Evolutionary conservation across 345 rosid species (phyloP).

Genomic region (Salix exigua): DNA sequence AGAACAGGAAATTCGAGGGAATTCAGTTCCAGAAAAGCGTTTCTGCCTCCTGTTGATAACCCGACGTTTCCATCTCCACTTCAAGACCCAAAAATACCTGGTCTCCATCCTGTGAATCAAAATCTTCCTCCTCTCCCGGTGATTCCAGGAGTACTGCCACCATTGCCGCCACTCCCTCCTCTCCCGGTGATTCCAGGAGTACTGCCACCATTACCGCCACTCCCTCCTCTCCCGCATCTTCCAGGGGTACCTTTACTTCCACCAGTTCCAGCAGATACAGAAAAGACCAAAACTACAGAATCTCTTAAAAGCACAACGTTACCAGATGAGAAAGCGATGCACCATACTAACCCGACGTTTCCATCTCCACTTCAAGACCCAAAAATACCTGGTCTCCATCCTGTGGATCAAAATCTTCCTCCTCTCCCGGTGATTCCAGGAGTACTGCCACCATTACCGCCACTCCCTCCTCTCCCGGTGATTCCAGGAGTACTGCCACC

Average conservation of each 20-base stretch:
- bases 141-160: too few species aligned
- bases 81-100: slow-evolving; percentile 30
- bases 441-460: too few species aligned
- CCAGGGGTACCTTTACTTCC: slow-evolving; percentile 38
- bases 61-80: slow-evolving; percentile 42
- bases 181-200: too few species aligned
- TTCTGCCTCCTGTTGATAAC: not conserved
- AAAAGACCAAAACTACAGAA: slow-evolving; percentile 4
- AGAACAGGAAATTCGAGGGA: slow-evolving; percentile 14
- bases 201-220: slow-evolving; percentile 46
- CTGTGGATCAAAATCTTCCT: slow-evolving; percentile 24
- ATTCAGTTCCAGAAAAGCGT: slow-evolving; percentile 12
- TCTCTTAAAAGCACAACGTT: not conserved
- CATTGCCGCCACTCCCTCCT: too few species aligned
- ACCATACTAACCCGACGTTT: slow-evolving; percentile 24
- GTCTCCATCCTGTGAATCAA: slow-evolving; percentile 20
- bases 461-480: too few species aligned
- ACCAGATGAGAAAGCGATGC: slow-evolving; percentile 10
- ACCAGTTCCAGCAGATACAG: slow-evolving; percentile 34
- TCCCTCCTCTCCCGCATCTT: slow-evolving; percentile 49
- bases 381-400: slow-evolving; percentile 22
- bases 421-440: too few species aligned
- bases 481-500: too few species aligned
- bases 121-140: slow-evolving; percentile 35
- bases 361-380: slow-evolving; percentile 46